Conservation (phyloP, 129 eudicot species). For the Calendula officinalis region DNA sequence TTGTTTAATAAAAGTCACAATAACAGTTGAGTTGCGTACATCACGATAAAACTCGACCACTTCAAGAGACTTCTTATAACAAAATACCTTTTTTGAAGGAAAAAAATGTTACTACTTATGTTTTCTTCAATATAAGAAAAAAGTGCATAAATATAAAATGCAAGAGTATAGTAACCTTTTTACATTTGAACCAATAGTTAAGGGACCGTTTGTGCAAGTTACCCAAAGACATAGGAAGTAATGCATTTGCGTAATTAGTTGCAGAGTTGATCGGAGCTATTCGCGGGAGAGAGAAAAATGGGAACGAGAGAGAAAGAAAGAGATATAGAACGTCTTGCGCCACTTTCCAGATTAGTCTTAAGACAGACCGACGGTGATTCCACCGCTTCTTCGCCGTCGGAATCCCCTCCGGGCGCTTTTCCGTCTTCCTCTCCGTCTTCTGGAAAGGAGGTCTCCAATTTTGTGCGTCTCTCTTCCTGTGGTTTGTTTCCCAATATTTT, state of each 20-base stretch:
- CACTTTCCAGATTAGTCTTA: slow-evolving; percentile 30
- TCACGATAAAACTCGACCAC: too few species aligned
- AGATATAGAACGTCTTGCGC: slow-evolving; percentile 61
- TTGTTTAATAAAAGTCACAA: too few species aligned
- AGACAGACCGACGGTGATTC: slow-evolving; percentile 30
- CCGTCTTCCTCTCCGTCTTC: too few species aligned
- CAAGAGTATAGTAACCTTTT: too few species aligned
- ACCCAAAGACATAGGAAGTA: slow-evolving; percentile 1
- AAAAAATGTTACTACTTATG: too few species aligned
- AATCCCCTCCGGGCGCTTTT: slow-evolving; percentile 26
- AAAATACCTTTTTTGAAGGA: too few species aligned
- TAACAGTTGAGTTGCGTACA: too few species aligned
- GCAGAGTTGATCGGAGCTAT: slow-evolving; percentile 26
- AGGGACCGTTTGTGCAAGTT: slow-evolving; percentile 12
- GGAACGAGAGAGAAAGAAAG: slow-evolving; percentile 47
- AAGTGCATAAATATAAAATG: too few species aligned
- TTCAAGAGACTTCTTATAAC: too few species aligned
- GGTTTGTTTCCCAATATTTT: slow-evolving; percentile 8
- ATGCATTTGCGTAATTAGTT: slow-evolving; percentile 15
- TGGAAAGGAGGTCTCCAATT: slow-evolving; percentile 53
- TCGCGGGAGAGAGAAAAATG: slow-evolving; percentile 36
- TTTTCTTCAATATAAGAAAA: too few species aligned
- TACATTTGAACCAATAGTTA: too few species aligned
- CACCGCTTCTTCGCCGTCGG: slow-evolving; percentile 42
- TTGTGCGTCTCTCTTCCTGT: slow-evolving; percentile 26